These are phyloP conservation scores for Euphrasia confusa DNA, from an alignment of 257 asterid genomes.

Conservation along the genomic window DNA sequence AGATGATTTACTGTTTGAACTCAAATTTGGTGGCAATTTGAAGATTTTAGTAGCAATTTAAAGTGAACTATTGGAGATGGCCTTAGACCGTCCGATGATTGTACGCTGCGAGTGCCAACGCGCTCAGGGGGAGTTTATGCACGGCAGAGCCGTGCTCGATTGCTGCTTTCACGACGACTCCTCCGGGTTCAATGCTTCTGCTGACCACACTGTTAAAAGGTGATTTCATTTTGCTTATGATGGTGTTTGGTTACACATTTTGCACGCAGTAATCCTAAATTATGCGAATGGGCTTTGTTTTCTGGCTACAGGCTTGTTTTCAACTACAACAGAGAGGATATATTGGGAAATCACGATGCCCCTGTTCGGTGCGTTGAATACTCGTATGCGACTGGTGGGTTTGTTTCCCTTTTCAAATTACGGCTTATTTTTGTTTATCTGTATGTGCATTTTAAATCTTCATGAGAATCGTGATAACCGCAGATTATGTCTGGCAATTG, in stretches of 20 bases:
- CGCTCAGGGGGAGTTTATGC: slow-evolving; percentile 77
- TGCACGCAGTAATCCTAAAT: background rate
- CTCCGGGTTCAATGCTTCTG: slow-evolving; percentile 83
- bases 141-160: slow-evolving; percentile 78
- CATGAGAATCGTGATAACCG: background rate
- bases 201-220: slow-evolving; percentile 83
- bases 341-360: slow-evolving; percentile 70
- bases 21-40: no score
- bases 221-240: slow-evolving; percentile 22
- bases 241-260: no score
- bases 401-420: slow-evolving; percentile 13
- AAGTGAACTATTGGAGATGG: no score
- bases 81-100: slow-evolving; percentile 64
- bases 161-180: slow-evolving; percentile 93
- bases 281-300: background rate
- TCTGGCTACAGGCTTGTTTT: slow-evolving; percentile 55
- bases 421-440: background rate
- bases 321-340: slow-evolving; percentile 60
- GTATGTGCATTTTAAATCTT: background rate
- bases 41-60: no score
- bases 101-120: slow-evolving; percentile 88
- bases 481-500: background rate
- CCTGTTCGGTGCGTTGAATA: slow-evolving; percentile 83
- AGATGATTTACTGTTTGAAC: no score
- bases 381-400: slow-evolving; percentile 66